phyloP scores from a whole-genome alignment of 305 asterid species.

The Rubia tinctorum region DNA sequence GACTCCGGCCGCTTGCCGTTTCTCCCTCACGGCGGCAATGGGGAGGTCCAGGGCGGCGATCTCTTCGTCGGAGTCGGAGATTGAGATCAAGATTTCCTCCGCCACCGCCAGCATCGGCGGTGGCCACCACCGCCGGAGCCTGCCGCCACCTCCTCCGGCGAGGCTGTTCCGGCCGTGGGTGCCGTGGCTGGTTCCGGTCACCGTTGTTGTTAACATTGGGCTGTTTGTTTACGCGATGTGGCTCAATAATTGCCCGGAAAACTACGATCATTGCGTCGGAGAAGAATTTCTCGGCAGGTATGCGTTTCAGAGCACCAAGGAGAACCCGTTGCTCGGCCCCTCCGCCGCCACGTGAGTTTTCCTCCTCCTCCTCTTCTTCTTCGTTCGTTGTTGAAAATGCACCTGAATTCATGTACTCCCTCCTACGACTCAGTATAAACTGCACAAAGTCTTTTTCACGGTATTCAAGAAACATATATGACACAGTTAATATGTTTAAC shows the following conservation, averaged over 20 bases:
- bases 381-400: too few relatives aligned
- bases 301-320: conserved; percentile 67
- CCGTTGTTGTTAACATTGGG: conserved; percentile 42
- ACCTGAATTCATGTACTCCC: too few relatives aligned
- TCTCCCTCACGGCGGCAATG: conserved; percentile 28
- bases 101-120: background rate
- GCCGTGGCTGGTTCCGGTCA: conserved; percentile 79
- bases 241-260: conserved; percentile 63
- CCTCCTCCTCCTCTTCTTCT: too few relatives aligned
- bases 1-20: background rate
- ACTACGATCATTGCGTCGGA: conserved; percentile 47
- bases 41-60: conserved; percentile 51
- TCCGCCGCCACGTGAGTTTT: conserved; percentile 68
- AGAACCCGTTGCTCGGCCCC: conserved; percentile 96
- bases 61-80: conserved; percentile 49
- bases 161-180: conserved; percentile 50
- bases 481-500: too few relatives aligned
- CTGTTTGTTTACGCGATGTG: conserved; percentile 58
- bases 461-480: too few relatives aligned
- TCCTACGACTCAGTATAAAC: too few relatives aligned
- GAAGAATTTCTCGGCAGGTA: conserved; percentile 51
- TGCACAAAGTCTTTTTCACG: too few relatives aligned
- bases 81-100: conserved; percentile 48
- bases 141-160: background rate
- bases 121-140: conserved; percentile 4